A percentile compares a stretch with the other conserved stretches of the same genome.
Conservation (phyloP, 805 yeast genomes). For the Cyberlindnera veronae region DNA sequence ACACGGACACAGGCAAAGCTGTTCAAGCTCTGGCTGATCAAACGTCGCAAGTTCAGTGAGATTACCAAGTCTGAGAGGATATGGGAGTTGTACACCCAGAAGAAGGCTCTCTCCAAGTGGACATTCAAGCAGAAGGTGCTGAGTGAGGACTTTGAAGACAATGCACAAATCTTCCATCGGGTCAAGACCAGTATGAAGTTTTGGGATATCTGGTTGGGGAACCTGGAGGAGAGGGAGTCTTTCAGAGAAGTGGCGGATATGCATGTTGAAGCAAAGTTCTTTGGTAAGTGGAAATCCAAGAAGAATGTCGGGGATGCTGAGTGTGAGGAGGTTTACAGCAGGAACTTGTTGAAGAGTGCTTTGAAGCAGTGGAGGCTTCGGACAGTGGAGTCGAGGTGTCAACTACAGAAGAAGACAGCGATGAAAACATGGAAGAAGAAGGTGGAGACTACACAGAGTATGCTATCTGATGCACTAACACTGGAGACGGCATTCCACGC, state of each 20-base stretch:
- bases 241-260: slow-evolving; percentile 15
- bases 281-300: slow-evolving; percentile 18
- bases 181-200: slow-evolving; percentile 14
- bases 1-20: slow-evolving; percentile 1
- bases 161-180: slow-evolving; percentile 19
- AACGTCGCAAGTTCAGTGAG: slow-evolving; percentile 17
- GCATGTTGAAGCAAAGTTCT: slow-evolving; percentile 13
- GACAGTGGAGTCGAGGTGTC: background rate
- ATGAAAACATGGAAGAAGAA: slow-evolving; percentile 16
- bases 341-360: slow-evolving; percentile 1
- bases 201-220: slow-evolving; percentile 23
- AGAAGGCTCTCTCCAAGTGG: slow-evolving; percentile 17
- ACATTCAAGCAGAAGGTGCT: slow-evolving; percentile 10
- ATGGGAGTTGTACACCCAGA: slow-evolving; percentile 18
- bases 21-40: slow-evolving; percentile 22
- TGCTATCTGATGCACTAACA: slow-evolving; percentile 14
- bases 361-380: slow-evolving; percentile 17
- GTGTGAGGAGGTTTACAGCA: slow-evolving; percentile 9
- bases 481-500: slow-evolving; percentile 23
- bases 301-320: background rate
- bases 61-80: slow-evolving; percentile 14
- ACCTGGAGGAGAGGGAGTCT: slow-evolving; percentile 8
- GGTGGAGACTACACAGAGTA: background rate
- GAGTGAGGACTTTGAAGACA: slow-evolving; percentile 18
- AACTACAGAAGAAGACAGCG: background rate